Base-by-base conservation (phyloP, 176 grass and related monocot genomes). In the Carex cristatella region DNA sequence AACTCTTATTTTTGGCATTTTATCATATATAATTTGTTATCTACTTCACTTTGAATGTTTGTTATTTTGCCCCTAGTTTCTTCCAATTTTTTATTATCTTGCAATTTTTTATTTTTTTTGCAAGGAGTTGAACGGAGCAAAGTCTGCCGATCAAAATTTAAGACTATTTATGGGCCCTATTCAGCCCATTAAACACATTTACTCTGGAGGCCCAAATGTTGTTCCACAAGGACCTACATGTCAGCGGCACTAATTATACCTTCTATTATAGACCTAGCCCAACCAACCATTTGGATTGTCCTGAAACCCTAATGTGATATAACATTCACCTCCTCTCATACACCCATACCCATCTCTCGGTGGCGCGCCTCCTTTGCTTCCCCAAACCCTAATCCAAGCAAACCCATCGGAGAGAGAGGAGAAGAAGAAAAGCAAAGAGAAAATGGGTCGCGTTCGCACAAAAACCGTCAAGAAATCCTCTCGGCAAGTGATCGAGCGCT, bases 381-480 rank as follows among this genome's bases (percentile, higher is more conserved):
- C 1, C 61, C 51, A 54, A 79, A 65, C 42, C 49, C 84, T 86
- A 79, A 28, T 16, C 49, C 10, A 35, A 16, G 28, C 53, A 31
- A 79, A 7, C 30, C 1, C 48, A 44, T 53, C 42, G 60, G 61
- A 31, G 68, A 67, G 40, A 64, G 35, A 65, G 58, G 12, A 79
- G 81, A 79, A 38, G 31, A 59, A 73, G 5, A 37, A 7, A 30
- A 63, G 38, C 35, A 23, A 42, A 42, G 7, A 19, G 33, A 82
- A 65, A 46, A 89, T 86, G 88, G 88, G 88, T 40, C 84, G 88
- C 5, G 79, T 90, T 7, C 84, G 88, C 1, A 90, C 84, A 2
- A 86, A 90, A 65, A 90, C 88, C 13, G 88, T 86, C 46, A 86
- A 90, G 69, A 90, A 90, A 48, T 86, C 88, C 23, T 86, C 84